Base-by-base conservation (phyloP, 192 early-diverging fungal species). In the Gigaspora rosea region DNA sequence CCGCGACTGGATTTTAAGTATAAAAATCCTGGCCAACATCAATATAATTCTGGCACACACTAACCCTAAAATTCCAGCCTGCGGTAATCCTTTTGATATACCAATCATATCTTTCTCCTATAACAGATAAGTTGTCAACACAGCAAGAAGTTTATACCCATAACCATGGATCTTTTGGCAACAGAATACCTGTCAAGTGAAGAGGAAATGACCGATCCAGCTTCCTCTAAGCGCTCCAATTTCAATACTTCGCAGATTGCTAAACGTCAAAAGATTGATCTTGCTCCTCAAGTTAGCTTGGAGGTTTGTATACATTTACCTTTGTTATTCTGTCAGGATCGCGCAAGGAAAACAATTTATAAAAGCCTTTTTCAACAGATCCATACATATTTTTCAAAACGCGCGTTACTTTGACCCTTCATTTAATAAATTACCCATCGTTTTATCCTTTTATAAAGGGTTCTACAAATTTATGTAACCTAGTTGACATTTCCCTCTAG, bases 251-350 rank as follows among this genome's bases (percentile, higher is more conserved):
- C 36, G 15, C 59, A 50, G 54, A n/a, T 46, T 56, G 47, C 61
- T 16, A 76, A 76, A 58, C 75, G 75, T 13, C 22, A 71, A 18
- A 79, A 71, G 35, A 80, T 86, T 48, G 86, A 89, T 71, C 72
- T 80, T 22, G 88, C 88, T 51, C 88, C 88, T 12, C 78, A 87
- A 67, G 85, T 87, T 76, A 85, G 85, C 27, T 78, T 86, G 33
- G 86, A 85, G 80, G 88, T 87, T 85, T 58, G 71, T 62, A 54
- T 16, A 13, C 22, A 63, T 11, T 59, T 22, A 41, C 61, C 33
- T 8, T 56, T 12, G 1, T 18, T 61, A 47, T 32, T 6, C 49
- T 67, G 48, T 10, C 10, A 46, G 22, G 59, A 11, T 15, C 41
- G 12, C n/a, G 20, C 41, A 32, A 58, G 20, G 70, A 77, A 58